phyloP scores from a whole-genome alignment of 345 rosid genomes.

The Heritiera littoralis region DNA sequence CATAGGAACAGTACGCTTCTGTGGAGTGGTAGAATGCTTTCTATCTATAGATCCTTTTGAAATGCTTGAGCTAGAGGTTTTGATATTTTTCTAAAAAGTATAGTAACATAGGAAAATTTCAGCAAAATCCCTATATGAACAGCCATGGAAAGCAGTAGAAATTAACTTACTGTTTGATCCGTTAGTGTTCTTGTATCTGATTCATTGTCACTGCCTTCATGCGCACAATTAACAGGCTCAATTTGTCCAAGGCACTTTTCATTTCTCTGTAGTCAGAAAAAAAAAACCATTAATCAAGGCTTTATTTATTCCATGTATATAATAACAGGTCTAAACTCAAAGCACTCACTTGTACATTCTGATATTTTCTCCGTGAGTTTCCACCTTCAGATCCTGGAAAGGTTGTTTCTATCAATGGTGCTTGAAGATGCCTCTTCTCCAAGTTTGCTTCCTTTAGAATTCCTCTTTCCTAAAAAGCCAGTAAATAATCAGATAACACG shows the following conservation, averaged over 20 bases:
- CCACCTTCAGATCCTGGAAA: constrained; percentile 29
- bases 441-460: constrained; percentile 75
- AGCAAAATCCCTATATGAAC: background rate
- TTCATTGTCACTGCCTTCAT: constrained; percentile 23
- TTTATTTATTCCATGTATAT: background rate
- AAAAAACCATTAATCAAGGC: constrained; percentile 16
- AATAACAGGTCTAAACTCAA: background rate
- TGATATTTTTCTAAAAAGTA: background rate
- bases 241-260: constrained; percentile 30
- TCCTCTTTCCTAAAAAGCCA: constrained; percentile 57
- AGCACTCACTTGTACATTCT: constrained; percentile 47
- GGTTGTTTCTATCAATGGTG: constrained; percentile 44
- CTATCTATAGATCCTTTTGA: constrained; percentile 27
- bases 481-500: constrained; percentile 19
- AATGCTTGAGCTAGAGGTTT: background rate
- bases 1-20: constrained; percentile 20
- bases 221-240: constrained; percentile 13
- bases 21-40: constrained; percentile 30
- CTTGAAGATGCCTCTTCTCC: constrained; percentile 54
- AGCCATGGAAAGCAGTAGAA: background rate
- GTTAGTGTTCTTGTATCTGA: constrained; percentile 7
- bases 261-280: constrained; percentile 30
- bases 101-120: constrained; percentile 10
- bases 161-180: constrained; percentile 34
- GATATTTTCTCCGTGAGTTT: constrained; percentile 36